Conservation (phyloP, 768 basidiomycete genomes). For the Tricholoma matsutake region DNA sequence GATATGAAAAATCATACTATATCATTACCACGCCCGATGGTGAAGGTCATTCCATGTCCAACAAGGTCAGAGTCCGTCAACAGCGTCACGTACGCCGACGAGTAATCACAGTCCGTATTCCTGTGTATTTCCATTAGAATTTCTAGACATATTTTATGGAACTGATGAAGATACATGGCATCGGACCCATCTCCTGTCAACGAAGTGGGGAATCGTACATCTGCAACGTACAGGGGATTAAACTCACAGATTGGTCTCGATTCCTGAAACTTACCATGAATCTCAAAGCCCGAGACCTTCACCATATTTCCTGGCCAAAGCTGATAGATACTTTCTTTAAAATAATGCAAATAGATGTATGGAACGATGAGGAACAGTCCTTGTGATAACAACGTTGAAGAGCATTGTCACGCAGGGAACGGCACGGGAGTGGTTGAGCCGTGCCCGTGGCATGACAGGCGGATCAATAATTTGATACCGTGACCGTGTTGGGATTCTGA, state of each 20-base stretch:
- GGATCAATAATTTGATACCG: too few relatives aligned
- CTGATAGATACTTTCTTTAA: too few relatives aligned
- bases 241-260: neutral
- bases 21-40: constrained; percentile 92
- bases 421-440: too few relatives aligned
- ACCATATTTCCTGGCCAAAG: constrained; percentile 17
- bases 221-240: constrained; percentile 33
- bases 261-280: constrained; percentile 42
- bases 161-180: constrained; percentile 64
- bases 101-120: constrained; percentile 97
- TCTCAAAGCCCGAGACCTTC: constrained; percentile 56
- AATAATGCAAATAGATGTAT: too few relatives aligned
- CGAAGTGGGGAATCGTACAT: constrained; percentile 91
- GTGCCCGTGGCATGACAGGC: too few relatives aligned
- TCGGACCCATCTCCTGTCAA: constrained; percentile 90
- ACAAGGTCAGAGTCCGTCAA: constrained; percentile 71
- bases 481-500: too few relatives aligned
- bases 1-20: constrained; percentile 49
- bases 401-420: too few relatives aligned
- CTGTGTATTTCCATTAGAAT: constrained; percentile 31
- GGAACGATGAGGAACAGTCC: too few relatives aligned
- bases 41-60: constrained; percentile 95
- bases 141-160: neutral
- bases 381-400: too few relatives aligned
- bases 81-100: constrained; percentile 85